These are phyloP conservation scores for Beta lomatogona DNA, from an alignment of 179 eudicot genomes.

Conservation along the genomic window DNA sequence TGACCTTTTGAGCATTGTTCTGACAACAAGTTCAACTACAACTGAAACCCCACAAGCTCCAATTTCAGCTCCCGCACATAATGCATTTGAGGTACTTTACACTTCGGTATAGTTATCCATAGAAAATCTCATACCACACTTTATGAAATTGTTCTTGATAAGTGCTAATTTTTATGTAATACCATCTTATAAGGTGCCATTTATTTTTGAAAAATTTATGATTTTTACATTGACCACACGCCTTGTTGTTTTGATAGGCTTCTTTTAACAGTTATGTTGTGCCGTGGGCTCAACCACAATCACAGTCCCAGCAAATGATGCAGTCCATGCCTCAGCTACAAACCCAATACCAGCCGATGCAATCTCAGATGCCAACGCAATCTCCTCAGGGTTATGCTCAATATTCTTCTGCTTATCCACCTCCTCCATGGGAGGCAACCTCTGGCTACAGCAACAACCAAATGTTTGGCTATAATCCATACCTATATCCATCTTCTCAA, in stretches of 20 bases:
- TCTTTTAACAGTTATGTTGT: slow-evolving; percentile 52
- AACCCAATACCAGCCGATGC: slow-evolving; percentile 32
- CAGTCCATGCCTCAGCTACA: slow-evolving; percentile 39
- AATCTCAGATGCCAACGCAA: slow-evolving; percentile 37
- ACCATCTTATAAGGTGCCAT: neutral
- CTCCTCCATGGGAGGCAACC: slow-evolving; percentile 93
- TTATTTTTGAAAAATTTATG: neutral
- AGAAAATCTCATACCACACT: neutral
- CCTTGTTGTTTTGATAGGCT: slow-evolving; percentile 18
- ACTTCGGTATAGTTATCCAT: neutral
- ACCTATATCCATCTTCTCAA: slow-evolving; percentile 37
- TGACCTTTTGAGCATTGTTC: slow-evolving; percentile 77
- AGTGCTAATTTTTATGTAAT: neutral
- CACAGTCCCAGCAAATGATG: slow-evolving; percentile 39
- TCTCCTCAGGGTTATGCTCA: slow-evolving; percentile 42
- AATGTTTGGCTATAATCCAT: slow-evolving; percentile 33
- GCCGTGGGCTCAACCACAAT: slow-evolving; percentile 62
- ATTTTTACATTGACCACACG: neutral
- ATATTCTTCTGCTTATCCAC: slow-evolving; percentile 61
- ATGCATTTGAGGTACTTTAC: slow-evolving; percentile 31
- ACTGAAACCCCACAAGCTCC: slow-evolving; percentile 47
- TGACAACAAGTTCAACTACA: slow-evolving; percentile 48
- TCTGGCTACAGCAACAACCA: slow-evolving; percentile 63
- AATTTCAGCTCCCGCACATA: slow-evolving; percentile 35
- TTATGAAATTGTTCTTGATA: too few species aligned